These are phyloP conservation scores for Penicillium digitatum DNA, from an alignment of 2,329 filamentous ascomycete genomes.

Conservation along the genomic window DNA sequence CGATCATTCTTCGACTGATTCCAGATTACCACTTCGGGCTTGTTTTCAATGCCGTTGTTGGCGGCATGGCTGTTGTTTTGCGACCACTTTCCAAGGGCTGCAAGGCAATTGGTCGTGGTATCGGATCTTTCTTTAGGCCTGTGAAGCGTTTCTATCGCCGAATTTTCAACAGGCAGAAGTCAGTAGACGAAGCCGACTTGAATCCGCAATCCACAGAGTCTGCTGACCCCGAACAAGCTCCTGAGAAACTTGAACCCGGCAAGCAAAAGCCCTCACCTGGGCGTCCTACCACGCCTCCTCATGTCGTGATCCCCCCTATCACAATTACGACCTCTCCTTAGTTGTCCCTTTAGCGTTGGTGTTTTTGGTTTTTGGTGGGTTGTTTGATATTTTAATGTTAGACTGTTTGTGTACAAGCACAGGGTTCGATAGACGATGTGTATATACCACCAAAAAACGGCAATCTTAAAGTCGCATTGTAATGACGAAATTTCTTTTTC, in stretches of 20 bases:
- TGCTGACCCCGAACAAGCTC: conserved; percentile 15
- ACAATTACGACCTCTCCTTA: conserved; percentile 37
- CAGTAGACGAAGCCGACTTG: not conserved
- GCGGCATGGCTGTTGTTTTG: conserved; percentile 52
- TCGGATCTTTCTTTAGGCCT: conserved; percentile 22
- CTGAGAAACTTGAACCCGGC: not conserved
- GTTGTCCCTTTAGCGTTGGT: conserved; percentile 8
- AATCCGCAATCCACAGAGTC: not conserved
- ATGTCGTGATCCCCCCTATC: conserved; percentile 35
- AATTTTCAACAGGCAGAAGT: conserved; percentile 8
- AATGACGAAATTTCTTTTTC: not conserved
- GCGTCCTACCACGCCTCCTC: conserved; percentile 21
- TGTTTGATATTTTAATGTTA: not conserved
- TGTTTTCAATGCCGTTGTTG: conserved; percentile 49
- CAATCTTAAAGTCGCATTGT: not conserved
- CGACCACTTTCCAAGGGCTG: conserved; percentile 35
- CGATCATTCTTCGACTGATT: conserved; percentile 73
- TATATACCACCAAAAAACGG: not conserved
- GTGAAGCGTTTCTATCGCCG: conserved; percentile 26
- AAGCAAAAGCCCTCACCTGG: conserved; percentile 12
- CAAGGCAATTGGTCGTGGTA: conserved; percentile 26
- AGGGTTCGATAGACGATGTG: not conserved
- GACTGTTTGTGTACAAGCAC: not conserved
- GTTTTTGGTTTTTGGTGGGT: not conserved
- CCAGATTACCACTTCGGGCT: conserved; percentile 61